Conservation (phyloP, 768 basidiomycete genomes). For the Tylopilus sp. region DNA sequence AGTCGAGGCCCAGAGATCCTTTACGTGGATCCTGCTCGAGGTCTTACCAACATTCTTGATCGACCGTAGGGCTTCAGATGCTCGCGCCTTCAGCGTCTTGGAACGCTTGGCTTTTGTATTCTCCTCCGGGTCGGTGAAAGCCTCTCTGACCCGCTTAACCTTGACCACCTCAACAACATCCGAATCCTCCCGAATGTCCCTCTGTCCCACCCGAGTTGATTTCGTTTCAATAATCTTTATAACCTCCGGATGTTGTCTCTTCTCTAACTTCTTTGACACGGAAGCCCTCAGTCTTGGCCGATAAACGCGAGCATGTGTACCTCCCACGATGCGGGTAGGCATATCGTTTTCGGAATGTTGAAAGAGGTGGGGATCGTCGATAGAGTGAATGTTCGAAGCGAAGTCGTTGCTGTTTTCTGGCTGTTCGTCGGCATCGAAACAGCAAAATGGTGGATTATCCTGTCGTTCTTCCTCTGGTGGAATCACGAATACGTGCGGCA, state of each 20-base stretch:
- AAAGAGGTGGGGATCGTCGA: conserved; percentile 31
- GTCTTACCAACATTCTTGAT: conserved; percentile 42
- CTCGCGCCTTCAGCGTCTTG: conserved; percentile 44
- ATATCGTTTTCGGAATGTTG: conserved; percentile 10
- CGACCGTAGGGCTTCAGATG: conserved; percentile 45
- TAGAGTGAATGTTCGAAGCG: conserved; percentile 30
- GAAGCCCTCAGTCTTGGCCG: conserved; percentile 7
- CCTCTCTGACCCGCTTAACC: conserved; percentile 40
- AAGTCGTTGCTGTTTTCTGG: conserved; percentile 18
- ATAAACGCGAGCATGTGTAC: conserved; percentile 1
- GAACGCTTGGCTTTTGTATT: conserved; percentile 30
- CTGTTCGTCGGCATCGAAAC: conserved; percentile 47
- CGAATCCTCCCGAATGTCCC: conserved; percentile 42
- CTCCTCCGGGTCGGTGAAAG: conserved; percentile 21
- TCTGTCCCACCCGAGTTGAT: conserved; percentile 14
- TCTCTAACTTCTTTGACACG: conserved; percentile 26
- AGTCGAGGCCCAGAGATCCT: conserved; percentile 35
- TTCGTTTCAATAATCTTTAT: conserved; percentile 23
- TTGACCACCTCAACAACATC: conserved; percentile 62
- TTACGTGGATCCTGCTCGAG: conserved; percentile 36
- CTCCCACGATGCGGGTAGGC: conserved; percentile 2
- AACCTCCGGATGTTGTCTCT: conserved; percentile 29
- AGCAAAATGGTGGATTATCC: conserved; percentile 51
- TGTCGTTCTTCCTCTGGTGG: conserved; percentile 56
- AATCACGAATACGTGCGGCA: conserved; percentile 53